Evolutionary conservation across 2,329 filamentous ascomycete species (phyloP), one percentile per base, ranked within the genome.

Genomic region (Claviceps spartinae): DNA sequence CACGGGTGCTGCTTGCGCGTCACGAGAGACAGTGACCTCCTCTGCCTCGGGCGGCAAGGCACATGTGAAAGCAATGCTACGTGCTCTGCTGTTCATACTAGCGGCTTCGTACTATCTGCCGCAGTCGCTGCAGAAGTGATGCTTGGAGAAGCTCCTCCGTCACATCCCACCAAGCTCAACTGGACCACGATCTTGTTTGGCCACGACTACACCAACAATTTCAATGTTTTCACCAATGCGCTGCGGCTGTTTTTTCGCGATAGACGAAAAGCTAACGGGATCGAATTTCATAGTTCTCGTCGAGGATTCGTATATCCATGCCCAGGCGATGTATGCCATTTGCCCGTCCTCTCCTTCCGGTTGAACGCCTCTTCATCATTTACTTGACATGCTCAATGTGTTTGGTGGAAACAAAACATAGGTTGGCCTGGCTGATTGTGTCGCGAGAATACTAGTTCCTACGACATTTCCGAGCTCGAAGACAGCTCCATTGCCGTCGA

Each of bases 401-500:
- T 0, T 37, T 20, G 6, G 5, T 22, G 2, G 42, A 34, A 16
- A 6, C 7, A 18, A 47, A n/a, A 47, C 22, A 9, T 43, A 7
- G 7, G 9, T 8, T 8, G 9, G 18, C 30, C 30, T 47, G 26
- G 20, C 40, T 44, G 18, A 26, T 20, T 22, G 30, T 22, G 30
- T 5, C 34, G 5, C 14, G 37, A 16, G 9, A 24, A 18, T 47
- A 51, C 37, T 57, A 80, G 77, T 63, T 77, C 74, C 48, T 78
- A 81, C 60, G 74, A 82, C 54, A 68, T 94, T 59, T 75, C 82
- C 55, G 79, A 86, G 56, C 75, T 96, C 60, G 81, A 85, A 63
- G 84, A 83, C 64, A 81, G 81, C 54, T 78, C 83, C 51, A 78
- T 96, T 61, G 90, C 84, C 57, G 82, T 97, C 62, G 90, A 96